Base-by-base conservation (phyloP, 768 basidiomycete species). In the Amanita phalloides region DNA sequence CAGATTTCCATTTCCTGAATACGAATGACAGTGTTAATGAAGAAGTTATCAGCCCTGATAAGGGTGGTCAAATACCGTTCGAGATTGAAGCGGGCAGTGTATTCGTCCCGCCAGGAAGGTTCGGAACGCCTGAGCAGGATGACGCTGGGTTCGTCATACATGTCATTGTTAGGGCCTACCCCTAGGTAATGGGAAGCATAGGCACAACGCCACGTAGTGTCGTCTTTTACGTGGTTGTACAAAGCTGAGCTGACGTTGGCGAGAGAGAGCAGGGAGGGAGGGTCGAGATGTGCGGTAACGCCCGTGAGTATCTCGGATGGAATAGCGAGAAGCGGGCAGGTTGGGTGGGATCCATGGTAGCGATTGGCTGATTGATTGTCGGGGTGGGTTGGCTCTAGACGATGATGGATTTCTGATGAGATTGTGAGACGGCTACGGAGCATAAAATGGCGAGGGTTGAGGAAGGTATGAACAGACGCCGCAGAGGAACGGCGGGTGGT, bases 131-230 rank as follows among this genome's bases (percentile, higher is more conserved):
- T 72, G 41, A 91, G 68, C 51, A 78, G 62, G 20, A 87, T 67
- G 50, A 76, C 61, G 48, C 67, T 68, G 53, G 64, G 68, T 38
- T 66, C 65, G 54, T 74, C 64, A 51, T 72, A 61, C 30, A 84
- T 64, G 54, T 79, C 76, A 50, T 65, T 65, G 64, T 90, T 85
- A 14, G 86, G 87, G 7, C 72, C 66, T 48, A 89, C 75, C 45
- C 77, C 80, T 41, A 89, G 62, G 60, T 80, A 81, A 62, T 83
- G 82, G 48, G 71, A 76, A 55, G 81, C 68, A 64, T 87, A 88
- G 26, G 90, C 89, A 20, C 79, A 71, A 47, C 77, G 73, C 89
- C 89, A 92, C 33, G 86, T 90, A 60, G 78, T 82, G 54, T 92
- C 89, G 58, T 86, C 75, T 50, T 75, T 75, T 73, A 89, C 68